Conservation (phyloP, 2,329 filamentous ascomycete genomes). For the Stemphylium vesicarium region DNA sequence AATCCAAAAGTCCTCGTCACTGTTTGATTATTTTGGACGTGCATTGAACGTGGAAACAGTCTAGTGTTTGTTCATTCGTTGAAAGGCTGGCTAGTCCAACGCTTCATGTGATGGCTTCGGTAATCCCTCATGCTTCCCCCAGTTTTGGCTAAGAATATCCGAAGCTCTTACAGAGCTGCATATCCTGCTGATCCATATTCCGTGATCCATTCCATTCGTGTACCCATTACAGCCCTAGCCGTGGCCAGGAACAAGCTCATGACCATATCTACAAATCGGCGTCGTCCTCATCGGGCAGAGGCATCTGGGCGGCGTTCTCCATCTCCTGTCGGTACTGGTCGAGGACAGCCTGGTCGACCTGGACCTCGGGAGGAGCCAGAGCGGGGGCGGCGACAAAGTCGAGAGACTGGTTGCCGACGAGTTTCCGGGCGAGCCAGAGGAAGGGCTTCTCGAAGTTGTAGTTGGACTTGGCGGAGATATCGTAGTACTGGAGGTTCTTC, state of each 20-base stretch:
- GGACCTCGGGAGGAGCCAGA: slow-evolving; percentile 89
- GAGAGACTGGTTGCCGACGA: slow-evolving; percentile 88
- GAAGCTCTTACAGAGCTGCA: slow-evolving; percentile 29
- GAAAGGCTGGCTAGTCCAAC: slow-evolving; percentile 45
- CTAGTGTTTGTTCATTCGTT: slow-evolving; percentile 39
- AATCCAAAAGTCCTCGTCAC: background rate
- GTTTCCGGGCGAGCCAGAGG: slow-evolving; percentile 98
- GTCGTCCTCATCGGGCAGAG: slow-evolving; percentile 94
- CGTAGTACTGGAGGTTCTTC: slow-evolving; percentile 99
- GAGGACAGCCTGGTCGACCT: slow-evolving; percentile 84
- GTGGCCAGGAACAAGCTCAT: slow-evolving; percentile 27
- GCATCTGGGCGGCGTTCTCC: slow-evolving; percentile 76
- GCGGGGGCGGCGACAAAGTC: slow-evolving; percentile 97
- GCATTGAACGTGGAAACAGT: slow-evolving; percentile 16
- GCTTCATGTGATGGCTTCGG: slow-evolving; percentile 30
- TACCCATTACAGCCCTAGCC: slow-evolving; percentile 34
- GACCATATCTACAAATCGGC: slow-evolving; percentile 62
- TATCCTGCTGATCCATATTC: slow-evolving; percentile 25
- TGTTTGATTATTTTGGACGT: background rate
- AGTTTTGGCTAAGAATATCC: slow-evolving; percentile 39
- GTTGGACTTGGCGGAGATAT: slow-evolving; percentile 99
- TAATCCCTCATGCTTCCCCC: slow-evolving; percentile 26
- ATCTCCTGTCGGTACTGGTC: slow-evolving; percentile 88
- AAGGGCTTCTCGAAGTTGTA: slow-evolving; percentile 99
- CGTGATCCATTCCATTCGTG: slow-evolving; percentile 38